Evolutionary conservation across 441 rosid genomes (phyloP), one percentile per base, ranked within the genome.

Genomic region (Euphorbia celastroides): DNA sequence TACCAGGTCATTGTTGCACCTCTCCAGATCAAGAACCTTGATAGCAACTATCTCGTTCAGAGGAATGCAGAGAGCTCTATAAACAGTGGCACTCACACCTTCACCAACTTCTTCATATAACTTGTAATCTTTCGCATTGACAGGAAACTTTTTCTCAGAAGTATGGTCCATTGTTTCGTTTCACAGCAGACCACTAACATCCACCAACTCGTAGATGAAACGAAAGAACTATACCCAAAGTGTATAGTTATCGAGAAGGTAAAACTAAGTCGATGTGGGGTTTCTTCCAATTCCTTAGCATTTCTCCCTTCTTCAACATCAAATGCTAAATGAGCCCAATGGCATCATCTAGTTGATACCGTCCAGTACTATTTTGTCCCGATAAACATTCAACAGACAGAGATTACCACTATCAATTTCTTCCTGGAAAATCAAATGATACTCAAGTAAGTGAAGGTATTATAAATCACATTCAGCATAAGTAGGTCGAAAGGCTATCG

Each of bases 11-110:
- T 86, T 89, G 80, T 94, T 89, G 84, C 98, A 94, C 83, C 83
- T 94, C 68, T 94, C 99, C 66, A 94, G 75, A 84, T 94, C 99
- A 78, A 94, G 97, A 77, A 81, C 90, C 88, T 94, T 94, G 78
- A 94, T 84, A 54, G 99, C 99, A 71, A 92, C 97, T 48, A 75
- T 84, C 78, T 83, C 90, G 81, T 89, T 87, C 55, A 94, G 84
- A 2, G 98, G 99, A 76, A 86, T 68, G 74, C 99, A 94, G 72
- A 94, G 86, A 79, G 99, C 98, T 80, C 93, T 86, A 67, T 83
- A 74, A 69, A 94, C 99, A 74, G 86, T 82, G 51, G 99, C 98
- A 44, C 98, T 92, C 77, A 92, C 97, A 72, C 99, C 99, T 82
- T 94, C 99, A 61, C 99, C 99, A 77, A 94, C 89, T 77, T 89